Evolutionary conservation across 306 rosid species (phyloP).

Genomic region (Cicer chorassanicum): DNA sequence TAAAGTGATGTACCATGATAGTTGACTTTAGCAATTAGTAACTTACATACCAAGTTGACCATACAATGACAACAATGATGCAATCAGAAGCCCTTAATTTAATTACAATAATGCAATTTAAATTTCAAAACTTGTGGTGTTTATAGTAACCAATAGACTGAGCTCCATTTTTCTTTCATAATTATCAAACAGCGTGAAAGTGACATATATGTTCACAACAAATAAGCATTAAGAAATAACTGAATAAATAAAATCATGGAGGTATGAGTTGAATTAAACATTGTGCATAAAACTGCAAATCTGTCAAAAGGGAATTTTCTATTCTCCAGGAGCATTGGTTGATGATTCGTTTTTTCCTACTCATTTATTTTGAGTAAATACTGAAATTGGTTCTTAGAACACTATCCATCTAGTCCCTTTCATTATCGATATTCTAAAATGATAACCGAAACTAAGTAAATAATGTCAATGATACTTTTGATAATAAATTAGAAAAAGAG

Average conservation of each 20-base stretch:
- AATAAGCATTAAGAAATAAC: conserved; percentile 24
- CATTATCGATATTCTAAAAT: too few relatives aligned
- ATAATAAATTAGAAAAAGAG: too few relatives aligned
- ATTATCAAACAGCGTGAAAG: conserved; percentile 8
- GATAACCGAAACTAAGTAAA: too few relatives aligned
- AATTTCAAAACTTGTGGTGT: conserved; percentile 5
- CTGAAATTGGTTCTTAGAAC: too few relatives aligned
- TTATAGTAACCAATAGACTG: background rate
- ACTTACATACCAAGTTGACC: conserved; percentile 51
- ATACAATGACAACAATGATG: conserved; percentile 43
- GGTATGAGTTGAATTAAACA: background rate
- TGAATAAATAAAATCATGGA: background rate
- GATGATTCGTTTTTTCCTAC: background rate
- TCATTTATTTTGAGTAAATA: too few relatives aligned
- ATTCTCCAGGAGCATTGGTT: conserved; percentile 8
- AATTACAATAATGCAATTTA: conserved; percentile 17
- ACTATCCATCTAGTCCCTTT: background rate
- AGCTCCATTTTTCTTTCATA: conserved; percentile 18
- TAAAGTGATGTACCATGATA: conserved; percentile 38
- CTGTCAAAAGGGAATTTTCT: conserved; percentile 29
- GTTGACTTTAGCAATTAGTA: conserved; percentile 52
- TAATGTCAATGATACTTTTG: too few relatives aligned
- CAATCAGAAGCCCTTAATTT: conserved; percentile 33
- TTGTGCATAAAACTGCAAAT: conserved; percentile 12
- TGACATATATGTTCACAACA: conserved; percentile 11